phyloP scores from a whole-genome alignment of 2,329 filamentous ascomycete species.

The Scolecobasidium constrictum region DNA sequence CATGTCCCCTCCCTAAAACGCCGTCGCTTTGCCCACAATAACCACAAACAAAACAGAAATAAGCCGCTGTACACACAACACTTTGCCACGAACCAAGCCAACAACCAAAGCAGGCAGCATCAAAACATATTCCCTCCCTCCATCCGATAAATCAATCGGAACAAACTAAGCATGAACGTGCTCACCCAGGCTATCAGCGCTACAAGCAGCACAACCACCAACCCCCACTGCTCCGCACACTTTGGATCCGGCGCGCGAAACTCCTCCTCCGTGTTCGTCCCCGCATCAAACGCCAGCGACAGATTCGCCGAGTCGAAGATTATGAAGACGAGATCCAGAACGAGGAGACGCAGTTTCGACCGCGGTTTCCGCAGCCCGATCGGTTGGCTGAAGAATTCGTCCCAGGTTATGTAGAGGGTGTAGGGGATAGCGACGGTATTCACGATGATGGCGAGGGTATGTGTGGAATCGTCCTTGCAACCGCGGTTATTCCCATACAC shows the following conservation, averaged over 20 bases:
- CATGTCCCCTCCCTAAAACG: neutral
- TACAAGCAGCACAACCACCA: slow-evolving; percentile 70
- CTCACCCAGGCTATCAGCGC: slow-evolving; percentile 81
- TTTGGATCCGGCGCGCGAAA: slow-evolving; percentile 32
- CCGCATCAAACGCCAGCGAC: slow-evolving; percentile 74
- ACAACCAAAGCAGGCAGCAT: too few species aligned
- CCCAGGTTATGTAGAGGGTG: slow-evolving; percentile 85
- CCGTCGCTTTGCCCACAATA: neutral
- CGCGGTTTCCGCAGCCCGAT: slow-evolving; percentile 73
- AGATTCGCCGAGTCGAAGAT: slow-evolving; percentile 94
- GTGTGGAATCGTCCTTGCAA: slow-evolving; percentile 46
- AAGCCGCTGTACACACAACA: too few species aligned
- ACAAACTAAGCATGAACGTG: slow-evolving; percentile 70
- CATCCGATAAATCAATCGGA: slow-evolving; percentile 15
- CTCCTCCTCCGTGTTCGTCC: slow-evolving; percentile 45
- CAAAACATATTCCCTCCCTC: too few species aligned
- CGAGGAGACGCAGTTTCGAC: slow-evolving; percentile 79
- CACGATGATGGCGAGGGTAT: slow-evolving; percentile 79
- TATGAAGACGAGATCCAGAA: slow-evolving; percentile 91
- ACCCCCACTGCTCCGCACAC: slow-evolving; percentile 53
- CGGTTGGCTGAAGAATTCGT: slow-evolving; percentile 92
- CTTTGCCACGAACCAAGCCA: too few species aligned
- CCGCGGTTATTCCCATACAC: slow-evolving; percentile 49
- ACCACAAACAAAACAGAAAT: neutral
- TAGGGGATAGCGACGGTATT: slow-evolving; percentile 85